phyloP scores from a whole-genome alignment of 2,329 filamentous ascomycete genomes.

The Fusarium virguliforme region DNA sequence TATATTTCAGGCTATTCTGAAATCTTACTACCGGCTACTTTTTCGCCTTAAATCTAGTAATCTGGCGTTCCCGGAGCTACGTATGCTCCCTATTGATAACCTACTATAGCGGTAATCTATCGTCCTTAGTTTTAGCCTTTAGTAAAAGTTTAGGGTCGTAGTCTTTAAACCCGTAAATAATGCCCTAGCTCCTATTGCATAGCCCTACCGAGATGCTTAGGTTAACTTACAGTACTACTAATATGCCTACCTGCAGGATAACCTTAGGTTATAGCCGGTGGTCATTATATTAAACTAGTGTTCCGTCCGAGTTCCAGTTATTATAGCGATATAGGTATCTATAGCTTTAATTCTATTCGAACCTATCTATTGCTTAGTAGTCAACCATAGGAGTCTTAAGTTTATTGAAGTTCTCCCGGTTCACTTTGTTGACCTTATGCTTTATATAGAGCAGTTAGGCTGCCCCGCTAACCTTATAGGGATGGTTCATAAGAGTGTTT shows the following conservation, averaged over 20 bases:
- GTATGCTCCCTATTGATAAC: slow-evolving; percentile 24
- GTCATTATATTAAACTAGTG: slow-evolving; percentile 17
- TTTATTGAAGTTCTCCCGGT: slow-evolving; percentile 24
- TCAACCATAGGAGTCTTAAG: slow-evolving; percentile 11
- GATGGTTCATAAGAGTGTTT: slow-evolving; percentile 63
- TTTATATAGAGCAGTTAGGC: slow-evolving; percentile 36
- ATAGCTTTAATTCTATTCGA: background rate
- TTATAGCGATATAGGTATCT: background rate
- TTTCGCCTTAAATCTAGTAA: slow-evolving; percentile 22
- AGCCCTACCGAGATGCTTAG: no score
- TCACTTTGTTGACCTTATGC: slow-evolving; percentile 25
- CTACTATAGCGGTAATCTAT: background rate
- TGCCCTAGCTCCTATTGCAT: no score
- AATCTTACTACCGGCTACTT: slow-evolving; percentile 63
- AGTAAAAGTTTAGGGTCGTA: slow-evolving; percentile 11
- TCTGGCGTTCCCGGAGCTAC: slow-evolving; percentile 17
- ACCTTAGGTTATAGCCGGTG: slow-evolving; percentile 10
- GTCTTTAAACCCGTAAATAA: slow-evolving; percentile 31
- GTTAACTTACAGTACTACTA: no score
- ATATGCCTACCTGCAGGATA: no score
- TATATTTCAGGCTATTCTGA: slow-evolving; percentile 61
- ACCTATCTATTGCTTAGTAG: slow-evolving; percentile 37
- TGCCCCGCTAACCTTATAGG: slow-evolving; percentile 55
- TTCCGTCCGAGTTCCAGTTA: slow-evolving; percentile 17
- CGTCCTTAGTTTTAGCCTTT: slow-evolving; percentile 4